Evolutionary conservation across 140 eudicot species (phyloP).

Genomic region (Senecio squalidus): DNA sequence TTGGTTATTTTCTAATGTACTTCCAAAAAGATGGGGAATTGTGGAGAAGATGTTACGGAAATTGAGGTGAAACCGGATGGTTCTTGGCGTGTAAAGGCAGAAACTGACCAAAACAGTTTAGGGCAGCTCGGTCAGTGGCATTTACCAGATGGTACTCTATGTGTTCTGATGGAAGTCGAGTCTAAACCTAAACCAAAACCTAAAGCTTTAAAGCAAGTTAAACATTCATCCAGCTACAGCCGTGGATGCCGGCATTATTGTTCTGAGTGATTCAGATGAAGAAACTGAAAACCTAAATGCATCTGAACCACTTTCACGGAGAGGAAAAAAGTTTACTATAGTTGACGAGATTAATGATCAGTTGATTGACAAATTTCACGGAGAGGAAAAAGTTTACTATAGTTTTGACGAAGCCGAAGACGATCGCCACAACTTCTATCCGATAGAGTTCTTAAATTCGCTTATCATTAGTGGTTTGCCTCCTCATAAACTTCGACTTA

Average conservation of each 20-base stretch:
- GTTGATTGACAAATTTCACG: too few species aligned
- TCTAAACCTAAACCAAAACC: slow-evolving; percentile 29
- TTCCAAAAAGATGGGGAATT: slow-evolving; percentile 46
- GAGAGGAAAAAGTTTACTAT: too few species aligned
- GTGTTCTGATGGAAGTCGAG: slow-evolving; percentile 33
- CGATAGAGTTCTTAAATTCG: too few species aligned
- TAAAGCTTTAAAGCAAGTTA: slow-evolving; percentile 34
- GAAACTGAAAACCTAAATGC: slow-evolving; percentile 46
- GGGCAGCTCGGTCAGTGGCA: slow-evolving; percentile 83
- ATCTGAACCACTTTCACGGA: slow-evolving; percentile 32
- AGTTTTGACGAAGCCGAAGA: too few species aligned
- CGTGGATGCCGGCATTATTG: slow-evolving; percentile 57
- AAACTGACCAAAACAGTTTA: slow-evolving; percentile 52
- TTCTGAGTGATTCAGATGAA: slow-evolving; percentile 88
- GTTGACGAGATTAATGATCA: too few species aligned
- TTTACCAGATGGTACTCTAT: slow-evolving; percentile 66
- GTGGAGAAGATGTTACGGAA: slow-evolving; percentile 78
- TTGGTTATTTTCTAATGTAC: not conserved
- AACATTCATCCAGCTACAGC: slow-evolving; percentile 16
- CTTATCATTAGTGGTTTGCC: too few species aligned
- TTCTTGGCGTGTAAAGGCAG: slow-evolving; percentile 83
- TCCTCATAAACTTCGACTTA: too few species aligned
- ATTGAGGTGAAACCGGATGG: slow-evolving; percentile 90
- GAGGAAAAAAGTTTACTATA: too few species aligned
- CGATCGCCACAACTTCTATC: too few species aligned